Evolutionary conservation across 1,284 basidiomycete genomes (phyloP), one percentile per base, ranked within the genome.

Genomic region (Rhodotorula sp.): DNA sequence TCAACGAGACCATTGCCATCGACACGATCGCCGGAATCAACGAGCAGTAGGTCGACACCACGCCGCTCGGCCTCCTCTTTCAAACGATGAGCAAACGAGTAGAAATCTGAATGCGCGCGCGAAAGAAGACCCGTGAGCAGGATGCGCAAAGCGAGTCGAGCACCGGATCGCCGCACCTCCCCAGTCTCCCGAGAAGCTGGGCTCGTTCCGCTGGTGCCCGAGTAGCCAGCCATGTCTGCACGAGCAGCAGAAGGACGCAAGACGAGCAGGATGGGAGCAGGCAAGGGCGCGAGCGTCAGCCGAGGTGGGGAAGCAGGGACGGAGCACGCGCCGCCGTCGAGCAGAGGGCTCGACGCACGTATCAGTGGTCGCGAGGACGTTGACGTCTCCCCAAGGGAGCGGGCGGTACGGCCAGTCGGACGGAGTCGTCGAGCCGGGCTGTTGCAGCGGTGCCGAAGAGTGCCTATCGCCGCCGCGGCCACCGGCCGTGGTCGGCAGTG

Each of bases 1-100:
- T 79, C 78, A 42, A 78, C 77, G 49, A 79, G 70, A 2, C 78
- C 78, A 66, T 79, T 79, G 34, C 78, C 78, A 64, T 79, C 78
- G 7, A 78, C 75, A 12, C 73, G 66, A 52, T 79, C 78, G 34
- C 79, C 79, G 14, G 67, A 65, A 58, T 80, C 79, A 52, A 80
- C 77, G 44, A 79, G 55, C 12, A 80, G 58, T 3, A 80, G 68
- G 64, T 80, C 79, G 25, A 78, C 78, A 14, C 74, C 76, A 44
- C 70, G 60, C 21, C 61, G 42, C 17, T 63, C 62, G 23, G 74
- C 74, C n/a, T 74, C 68, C 14, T 70, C 64, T 67, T 76, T 75
- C 54, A 79, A 46, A 25, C 72, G 71, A 7, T 59, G 42, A 7
- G 70, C 66, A 64, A 80, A 80, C 45, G 75, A 75, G 65, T 70